Evolutionary conservation across 2,329 filamentous ascomycete genomes (phyloP).

Genomic region (Fusarium multiceps): DNA sequence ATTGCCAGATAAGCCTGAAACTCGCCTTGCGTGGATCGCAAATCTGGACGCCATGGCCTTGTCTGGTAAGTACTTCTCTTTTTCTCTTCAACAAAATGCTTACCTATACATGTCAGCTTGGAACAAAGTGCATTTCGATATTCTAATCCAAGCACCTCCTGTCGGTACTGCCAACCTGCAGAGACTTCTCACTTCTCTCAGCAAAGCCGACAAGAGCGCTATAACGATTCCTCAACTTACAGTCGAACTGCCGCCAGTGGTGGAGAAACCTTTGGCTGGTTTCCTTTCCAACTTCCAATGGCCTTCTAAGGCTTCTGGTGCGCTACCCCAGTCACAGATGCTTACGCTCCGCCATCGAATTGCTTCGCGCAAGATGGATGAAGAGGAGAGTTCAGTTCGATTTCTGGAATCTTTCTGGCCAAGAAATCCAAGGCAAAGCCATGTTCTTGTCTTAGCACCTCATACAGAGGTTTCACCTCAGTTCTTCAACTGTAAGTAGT

Average conservation of each 20-base stretch:
- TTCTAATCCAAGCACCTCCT: constrained; percentile 81
- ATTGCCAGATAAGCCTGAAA: constrained; percentile 71
- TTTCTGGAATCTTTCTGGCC: constrained; percentile 94
- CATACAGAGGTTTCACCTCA: constrained; percentile 82
- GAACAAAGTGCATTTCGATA: constrained; percentile 82
- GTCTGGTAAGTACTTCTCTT: constrained; percentile 59
- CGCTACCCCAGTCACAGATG: constrained; percentile 59
- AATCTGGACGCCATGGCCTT: constrained; percentile 80
- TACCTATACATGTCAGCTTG: constrained; percentile 65
- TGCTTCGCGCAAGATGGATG: constrained; percentile 65
- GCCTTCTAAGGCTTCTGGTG: constrained; percentile 62
- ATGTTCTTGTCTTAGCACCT: constrained; percentile 86
- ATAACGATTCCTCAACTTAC: constrained; percentile 78
- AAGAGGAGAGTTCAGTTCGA: constrained; percentile 77
- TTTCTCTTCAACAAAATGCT: constrained; percentile 30
- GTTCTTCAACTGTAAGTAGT: constrained; percentile 78
- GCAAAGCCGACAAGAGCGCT: constrained; percentile 79
- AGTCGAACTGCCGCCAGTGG: constrained; percentile 79
- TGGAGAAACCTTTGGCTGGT: constrained; percentile 72
- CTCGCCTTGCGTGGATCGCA: constrained; percentile 80
- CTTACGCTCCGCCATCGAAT: constrained; percentile 83
- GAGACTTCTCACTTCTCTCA: constrained; percentile 80
- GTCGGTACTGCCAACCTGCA: constrained; percentile 79
- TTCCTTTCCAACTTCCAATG: constrained; percentile 75
- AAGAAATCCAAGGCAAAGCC: constrained; percentile 68